Evolutionary conservation across 768 basidiomycete genomes (phyloP).

Genomic region (Boletus rufocinnamomeus): DNA sequence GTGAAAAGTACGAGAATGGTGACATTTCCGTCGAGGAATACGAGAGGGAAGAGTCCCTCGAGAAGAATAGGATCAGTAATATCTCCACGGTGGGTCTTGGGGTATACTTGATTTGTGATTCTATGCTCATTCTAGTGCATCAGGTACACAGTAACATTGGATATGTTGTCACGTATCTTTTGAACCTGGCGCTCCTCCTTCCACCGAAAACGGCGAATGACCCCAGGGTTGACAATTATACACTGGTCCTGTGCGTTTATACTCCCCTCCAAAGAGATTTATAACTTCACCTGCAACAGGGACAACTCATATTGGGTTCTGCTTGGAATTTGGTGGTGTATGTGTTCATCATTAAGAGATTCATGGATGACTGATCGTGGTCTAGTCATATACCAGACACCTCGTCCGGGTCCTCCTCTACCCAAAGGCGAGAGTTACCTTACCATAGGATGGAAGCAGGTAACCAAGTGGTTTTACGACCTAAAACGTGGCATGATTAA

Average conservation of each 20-base stretch:
- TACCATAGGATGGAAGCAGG: constrained; percentile 87
- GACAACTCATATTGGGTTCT: constrained; percentile 79
- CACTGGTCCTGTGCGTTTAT: constrained; percentile 62
- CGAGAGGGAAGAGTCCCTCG: constrained; percentile 72
- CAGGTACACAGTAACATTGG: constrained; percentile 79
- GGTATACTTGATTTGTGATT: not conserved
- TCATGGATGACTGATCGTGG: not conserved
- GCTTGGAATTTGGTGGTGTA: constrained; percentile 88
- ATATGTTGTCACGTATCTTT: constrained; percentile 60
- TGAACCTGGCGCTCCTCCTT: constrained; percentile 72
- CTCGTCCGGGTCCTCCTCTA: constrained; percentile 77
- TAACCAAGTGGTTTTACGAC: constrained; percentile 20
- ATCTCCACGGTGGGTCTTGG: constrained; percentile 66
- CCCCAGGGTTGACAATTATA: constrained; percentile 72
- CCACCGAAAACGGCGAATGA: constrained; percentile 48
- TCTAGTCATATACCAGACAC: constrained; percentile 79
- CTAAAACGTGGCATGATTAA: constrained; percentile 1
- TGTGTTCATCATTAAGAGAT: constrained; percentile 24
- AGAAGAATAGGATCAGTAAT: constrained; percentile 85
- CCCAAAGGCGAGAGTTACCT: constrained; percentile 77
- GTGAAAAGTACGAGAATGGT: constrained; percentile 57
- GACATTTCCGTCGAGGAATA: constrained; percentile 63
- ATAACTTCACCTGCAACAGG: constrained; percentile 34
- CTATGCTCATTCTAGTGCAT: not conserved
- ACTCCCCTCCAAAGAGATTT: not conserved